phyloP scores from a whole-genome alignment of 2,329 filamentous ascomycete genomes.

The Periconia sp. region DNA sequence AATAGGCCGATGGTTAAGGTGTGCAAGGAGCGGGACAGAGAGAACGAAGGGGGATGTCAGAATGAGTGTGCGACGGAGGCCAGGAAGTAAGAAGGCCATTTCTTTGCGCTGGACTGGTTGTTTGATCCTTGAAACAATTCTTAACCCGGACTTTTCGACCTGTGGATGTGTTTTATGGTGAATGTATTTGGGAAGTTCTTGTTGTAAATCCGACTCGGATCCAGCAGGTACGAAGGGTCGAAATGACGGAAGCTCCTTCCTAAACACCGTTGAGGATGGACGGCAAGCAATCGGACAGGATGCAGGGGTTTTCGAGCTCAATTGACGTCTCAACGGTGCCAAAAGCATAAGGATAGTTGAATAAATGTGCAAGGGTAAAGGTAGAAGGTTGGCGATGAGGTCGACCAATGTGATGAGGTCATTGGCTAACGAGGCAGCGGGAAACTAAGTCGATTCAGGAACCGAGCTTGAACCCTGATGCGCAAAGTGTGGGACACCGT shows the following conservation, averaged over 20 bases:
- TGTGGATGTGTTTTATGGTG: background rate
- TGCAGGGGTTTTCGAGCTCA: background rate
- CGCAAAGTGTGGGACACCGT: conserved; percentile 9
- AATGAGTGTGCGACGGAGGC: conserved; percentile 41
- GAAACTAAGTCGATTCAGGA: conserved; percentile 15
- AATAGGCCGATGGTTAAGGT: conserved; percentile 30
- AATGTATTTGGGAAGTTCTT: conserved; percentile 2
- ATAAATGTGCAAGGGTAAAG: background rate
- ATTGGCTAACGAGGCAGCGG: conserved; percentile 26
- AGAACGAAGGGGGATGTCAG: conserved; percentile 40
- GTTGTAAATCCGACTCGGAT: background rate
- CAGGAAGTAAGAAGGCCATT: conserved; percentile 46
- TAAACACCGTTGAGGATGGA: background rate
- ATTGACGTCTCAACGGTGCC: conserved; percentile 12
- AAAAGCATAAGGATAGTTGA: conserved; percentile 14
- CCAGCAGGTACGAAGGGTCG: background rate
- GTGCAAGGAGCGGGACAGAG: conserved; percentile 32
- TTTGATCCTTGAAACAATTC: background rate
- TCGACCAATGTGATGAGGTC: conserved; percentile 32
- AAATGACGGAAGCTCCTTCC: too few relatives aligned
- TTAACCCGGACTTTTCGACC: background rate
- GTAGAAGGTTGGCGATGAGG: conserved; percentile 3
- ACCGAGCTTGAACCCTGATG: conserved; percentile 32
- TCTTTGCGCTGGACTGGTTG: conserved; percentile 1
- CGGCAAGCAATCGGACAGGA: background rate